Base-by-base conservation (phyloP, 306 rosid genomes). In the Malus fusca region DNA sequence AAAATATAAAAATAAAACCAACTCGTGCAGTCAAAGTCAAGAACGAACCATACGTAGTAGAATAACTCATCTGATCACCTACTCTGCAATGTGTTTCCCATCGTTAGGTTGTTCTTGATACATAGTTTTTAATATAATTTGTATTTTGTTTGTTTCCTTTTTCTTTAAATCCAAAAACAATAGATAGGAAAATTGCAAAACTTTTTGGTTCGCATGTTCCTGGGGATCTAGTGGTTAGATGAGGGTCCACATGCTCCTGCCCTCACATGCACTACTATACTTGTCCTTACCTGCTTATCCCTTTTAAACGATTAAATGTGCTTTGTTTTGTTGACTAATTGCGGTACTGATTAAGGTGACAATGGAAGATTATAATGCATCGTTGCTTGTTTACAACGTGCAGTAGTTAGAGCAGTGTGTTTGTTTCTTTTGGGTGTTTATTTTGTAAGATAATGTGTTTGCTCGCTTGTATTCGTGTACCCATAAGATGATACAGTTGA, bases 211-310 rank as follows among this genome's bases (percentile, higher is more conserved):
- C 37, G 81, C 84, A 72, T 72, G 84, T 72, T 76, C 78, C 66
- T 66, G 61, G 43, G 73, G 60, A 23, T 28, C 66, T 75, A 81
- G 59, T 81, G 81, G 84, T 35, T 23, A 63, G 3, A 28, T 23
- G 12, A n/a, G 78, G 84, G 73, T 28, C 84, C 78, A 68, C 17
- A 26, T 37, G 66, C 66, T 59, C 82, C 65, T 73, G 75, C 70
- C 12, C 72, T 71, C 83, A 79, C 79, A 74, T 79, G 83, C 58
- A 22, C 4, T 31, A 22, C 4, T 31, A 13, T 5, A 48, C 59
- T 59, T 74, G 79, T 68, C 83, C 43, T 11, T 56, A 1, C 7
- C 42, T 68, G 44, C 66, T 64, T 43, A 28, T 72, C 68, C 60
- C 4, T 33, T 79, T 79, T 65, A 42, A 60, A 53, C 25, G 22